Base-by-base conservation (phyloP, 2,329 filamentous ascomycete genomes). In the Fusarium ambrosium region DNA sequence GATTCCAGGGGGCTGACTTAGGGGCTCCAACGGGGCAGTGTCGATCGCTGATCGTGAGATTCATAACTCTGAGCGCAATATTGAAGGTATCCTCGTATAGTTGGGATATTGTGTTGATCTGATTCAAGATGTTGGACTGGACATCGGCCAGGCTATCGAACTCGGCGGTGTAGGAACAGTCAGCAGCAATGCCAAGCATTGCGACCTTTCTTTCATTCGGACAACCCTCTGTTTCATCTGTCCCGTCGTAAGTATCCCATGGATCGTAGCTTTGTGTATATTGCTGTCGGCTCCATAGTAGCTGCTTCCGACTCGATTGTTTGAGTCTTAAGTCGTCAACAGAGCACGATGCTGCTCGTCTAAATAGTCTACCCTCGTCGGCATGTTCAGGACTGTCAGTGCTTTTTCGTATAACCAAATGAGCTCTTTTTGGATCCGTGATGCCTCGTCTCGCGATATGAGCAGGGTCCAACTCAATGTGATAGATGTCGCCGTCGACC, bases 361-460 rank as follows among this genome's bases (percentile, higher is more conserved):
- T 4, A 8, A 4, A 4, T 11, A 18, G 14, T 18, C 2, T 0
- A 51, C 8, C 24, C 0, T 16, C 5, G 16, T 6, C 8, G 7
- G 8, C 4, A n/a, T 51, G 45, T 4, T 6, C 45, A 29, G 9
- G 9, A n/a, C 4, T 51, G 45, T 29, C 24, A 3, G 16, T 3
- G 9, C 24, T 29, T 27, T 18, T 51, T 51, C 24, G 45, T n/a
- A 51, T 9, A 18, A 27, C 22, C 16, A 51, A 51, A 1, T 6
- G 16, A 4, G 20, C 24, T 11, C 24, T 9, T 11, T 18, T 27
- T 6, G 5, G 22, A 51, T 51, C 8, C 2, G 6, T 51, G 22
- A 22, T 51, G 24, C 3, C 14, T 29, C 45, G 45, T 13, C 8
- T 29, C 5, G 9, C 1, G 27, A 27, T 1, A 51, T 51, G 45